Percentiles rank a stretch among this genome's conserved stretches.
phyloP scores from a whole-genome alignment of 2,329 filamentous ascomycete genomes.

The Aspergillus luchuensis region DNA sequence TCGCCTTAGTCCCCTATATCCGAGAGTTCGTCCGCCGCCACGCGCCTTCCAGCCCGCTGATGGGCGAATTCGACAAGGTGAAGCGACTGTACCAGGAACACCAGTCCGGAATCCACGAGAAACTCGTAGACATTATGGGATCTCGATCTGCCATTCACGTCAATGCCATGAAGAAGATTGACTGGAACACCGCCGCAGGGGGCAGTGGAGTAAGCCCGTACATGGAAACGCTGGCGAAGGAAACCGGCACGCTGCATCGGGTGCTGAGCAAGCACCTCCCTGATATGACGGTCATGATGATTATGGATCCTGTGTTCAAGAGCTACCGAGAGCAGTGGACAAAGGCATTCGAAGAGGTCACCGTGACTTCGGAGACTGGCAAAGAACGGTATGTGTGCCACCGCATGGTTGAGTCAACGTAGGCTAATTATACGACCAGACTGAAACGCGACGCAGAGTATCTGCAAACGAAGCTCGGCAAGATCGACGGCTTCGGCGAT shows the following conservation, averaged over 20 bases:
- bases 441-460: slow-evolving; percentile 76
- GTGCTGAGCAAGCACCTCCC: slow-evolving; percentile 81
- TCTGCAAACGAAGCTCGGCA: slow-evolving; percentile 69
- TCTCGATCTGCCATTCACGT: slow-evolving; percentile 73
- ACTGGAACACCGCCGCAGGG: slow-evolving; percentile 66
- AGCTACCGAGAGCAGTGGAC: slow-evolving; percentile 81
- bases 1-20: slow-evolving; percentile 83
- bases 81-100: slow-evolving; percentile 84
- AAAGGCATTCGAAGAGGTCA: slow-evolving; percentile 66
- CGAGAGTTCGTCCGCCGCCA: slow-evolving; percentile 89
- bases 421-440: slow-evolving; percentile 48
- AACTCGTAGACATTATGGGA: slow-evolving; percentile 90
- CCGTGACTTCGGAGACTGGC: slow-evolving; percentile 66
- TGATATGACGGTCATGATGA: slow-evolving; percentile 73
- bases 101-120: slow-evolving; percentile 86
- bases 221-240: slow-evolving; percentile 84
- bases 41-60: slow-evolving; percentile 57
- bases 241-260: slow-evolving; percentile 80
- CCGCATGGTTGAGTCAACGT: too few species aligned
- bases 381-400: slow-evolving; percentile 66
- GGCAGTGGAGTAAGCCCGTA: slow-evolving; percentile 63
- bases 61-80: slow-evolving; percentile 87
- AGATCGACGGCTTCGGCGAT: slow-evolving; percentile 77
- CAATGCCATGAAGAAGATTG: slow-evolving; percentile 70
- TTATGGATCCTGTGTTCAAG: slow-evolving; percentile 82